Evolutionary conservation across 306 rosid species (phyloP).

Genomic region (Fragaria ananassa): DNA sequence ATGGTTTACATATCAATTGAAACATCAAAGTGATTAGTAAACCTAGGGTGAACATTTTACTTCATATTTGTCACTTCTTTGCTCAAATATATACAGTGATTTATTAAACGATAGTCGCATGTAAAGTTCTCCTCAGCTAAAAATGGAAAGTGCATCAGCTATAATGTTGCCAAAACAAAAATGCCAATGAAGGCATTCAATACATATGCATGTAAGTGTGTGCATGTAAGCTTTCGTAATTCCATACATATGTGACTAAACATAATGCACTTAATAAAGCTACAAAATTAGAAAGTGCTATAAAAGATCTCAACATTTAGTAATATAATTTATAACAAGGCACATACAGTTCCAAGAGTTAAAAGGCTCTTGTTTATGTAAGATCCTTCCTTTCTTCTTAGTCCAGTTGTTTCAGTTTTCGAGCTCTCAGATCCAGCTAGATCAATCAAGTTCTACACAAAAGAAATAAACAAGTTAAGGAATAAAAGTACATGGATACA

Average conservation of each 20-base stretch:
- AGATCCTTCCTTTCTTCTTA: constrained; percentile 97
- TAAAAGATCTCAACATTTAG: background rate
- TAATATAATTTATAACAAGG: constrained; percentile 16
- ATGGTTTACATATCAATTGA: background rate
- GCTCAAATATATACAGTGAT: background rate
- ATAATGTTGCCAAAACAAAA: background rate
- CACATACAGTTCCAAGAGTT: constrained; percentile 97
- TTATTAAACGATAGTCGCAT: background rate
- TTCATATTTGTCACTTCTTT: background rate
- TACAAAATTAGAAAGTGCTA: background rate
- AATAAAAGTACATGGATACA: background rate
- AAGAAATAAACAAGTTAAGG: constrained; percentile 19
- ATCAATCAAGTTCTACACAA: constrained; percentile 83
- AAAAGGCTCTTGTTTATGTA: constrained; percentile 96
- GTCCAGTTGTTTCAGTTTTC: constrained; percentile 95
- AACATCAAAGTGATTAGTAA: background rate
- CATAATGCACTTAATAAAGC: constrained; percentile 8
- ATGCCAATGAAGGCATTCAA: background rate
- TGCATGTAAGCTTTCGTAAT: background rate
- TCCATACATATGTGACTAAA: background rate
- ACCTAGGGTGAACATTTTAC: background rate
- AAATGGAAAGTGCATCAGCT: background rate
- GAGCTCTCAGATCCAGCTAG: constrained; percentile 99
- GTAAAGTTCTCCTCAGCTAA: background rate
- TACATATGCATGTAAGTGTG: background rate